Base-by-base conservation (phyloP, 306 rosid species). In the Prunus armeniaca region DNA sequence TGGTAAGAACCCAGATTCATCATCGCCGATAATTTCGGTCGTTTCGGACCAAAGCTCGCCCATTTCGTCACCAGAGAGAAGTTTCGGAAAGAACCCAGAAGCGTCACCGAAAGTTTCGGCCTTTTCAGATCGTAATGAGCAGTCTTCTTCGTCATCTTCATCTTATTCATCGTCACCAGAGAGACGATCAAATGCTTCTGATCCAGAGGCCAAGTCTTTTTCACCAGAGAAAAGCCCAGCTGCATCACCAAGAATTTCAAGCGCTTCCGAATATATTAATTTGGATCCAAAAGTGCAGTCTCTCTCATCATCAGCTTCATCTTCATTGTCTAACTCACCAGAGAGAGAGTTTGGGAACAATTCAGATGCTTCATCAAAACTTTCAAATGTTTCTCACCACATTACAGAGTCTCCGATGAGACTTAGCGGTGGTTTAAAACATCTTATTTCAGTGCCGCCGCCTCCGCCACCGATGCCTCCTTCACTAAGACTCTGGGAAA, bases 401-500 rank as follows among this genome's bases (percentile, higher is more conserved):
- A 68, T 38, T 67, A 58, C 55, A 19, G 73, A 69, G 19, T 18
- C 89, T 47, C 50, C 78, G 6, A 60, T 28, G 24, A 46, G 75
- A 71, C 69, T 49, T 20, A 69, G 49, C 18, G 56, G 64, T 13
- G 43, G 50, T 65, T 17, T 7, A 38, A 64, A 71, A 66, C 72
- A 43, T 67, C 78, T 86, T 49, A 66, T 55, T 68, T 55, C 55
- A 24, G 64, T 63, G 50, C 79, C 82, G 1, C 85, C 86, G 2
- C 86, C 78, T 0, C 90, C 84, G 3, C 86, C 84, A 0, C 88
- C 82, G 0, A 84, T 79, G 4, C 76, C 79, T 6, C 73, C 71
- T 12, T 67, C 77, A 15, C 73, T 54, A 3, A 78, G 55, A 52
- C 81, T 63, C 0, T 68, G 83, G 82, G 83, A 74, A 63, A 68